Base-by-base conservation (phyloP, 1,139 yeast species). In the Candida glucosophila region DNA sequence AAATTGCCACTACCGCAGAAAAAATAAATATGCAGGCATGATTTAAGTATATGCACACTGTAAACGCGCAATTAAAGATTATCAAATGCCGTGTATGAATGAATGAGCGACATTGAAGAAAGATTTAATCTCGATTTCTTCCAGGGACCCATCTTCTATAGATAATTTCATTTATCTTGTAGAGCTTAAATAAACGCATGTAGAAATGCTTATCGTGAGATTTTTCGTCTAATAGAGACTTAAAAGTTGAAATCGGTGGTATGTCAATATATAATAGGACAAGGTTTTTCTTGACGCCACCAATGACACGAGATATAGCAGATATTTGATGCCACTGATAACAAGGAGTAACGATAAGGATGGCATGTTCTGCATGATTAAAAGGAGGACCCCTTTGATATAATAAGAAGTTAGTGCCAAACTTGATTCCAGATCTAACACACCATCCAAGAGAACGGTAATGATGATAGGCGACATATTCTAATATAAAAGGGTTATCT, bases 361-460 rank as follows among this genome's bases (percentile, higher is more conserved):
- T 47, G 4, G 92, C 83, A 48, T 73, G 83, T 41, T 86, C 95
- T 0, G 98, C 97, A 48, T 90, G 99, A 24, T 79, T 73, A 47
- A 88, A 86, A 1, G 96, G 96, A 6, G 98, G 98, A 0, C 99
- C 99, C 30, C 90, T 64, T 30, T 78, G 74, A 49, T 90, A 90
- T 5, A 90, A 58, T 12, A 90, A 56, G 50, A 63, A 77, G 40
- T 88, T 94, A 13, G 83, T 71, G 2, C 96, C 95, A 52, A 90
- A 90, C 47, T 90, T 90, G 31, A 88, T 72, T 0, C 97, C 98
- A 1, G 88, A 73, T 32, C 94, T 65, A 3, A 78, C 93, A 59
- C 97, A 88, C 97, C 97, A 90, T 0, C 97, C 97, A 17, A 75
- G 65, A 0, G 95, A 75, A 28, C 95, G 65, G 51, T 76, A 88